Evolutionary conservation across 1,284 basidiomycete species (phyloP).

Genomic region (Microbotryum violaceum): DNA sequence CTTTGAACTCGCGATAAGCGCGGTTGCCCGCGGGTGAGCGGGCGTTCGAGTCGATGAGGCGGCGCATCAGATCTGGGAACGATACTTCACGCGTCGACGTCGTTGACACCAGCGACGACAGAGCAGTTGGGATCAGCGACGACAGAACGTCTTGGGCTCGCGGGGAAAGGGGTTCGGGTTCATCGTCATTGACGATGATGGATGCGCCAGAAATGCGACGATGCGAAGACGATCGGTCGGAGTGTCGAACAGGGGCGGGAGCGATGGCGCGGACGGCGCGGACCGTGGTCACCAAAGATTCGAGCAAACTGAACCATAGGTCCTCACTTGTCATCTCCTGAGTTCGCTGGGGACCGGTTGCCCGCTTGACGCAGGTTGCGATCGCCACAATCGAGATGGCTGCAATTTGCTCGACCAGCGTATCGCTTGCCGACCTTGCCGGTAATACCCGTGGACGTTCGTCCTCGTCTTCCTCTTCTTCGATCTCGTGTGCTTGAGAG

Average conservation of each 20-base stretch:
- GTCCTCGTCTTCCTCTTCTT: not conserved
- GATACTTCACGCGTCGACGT: conserved; percentile 75
- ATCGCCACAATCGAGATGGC: conserved; percentile 44
- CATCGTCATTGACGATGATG: conserved; percentile 27
- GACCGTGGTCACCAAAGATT: conserved; percentile 68
- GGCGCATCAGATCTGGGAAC: conserved; percentile 83
- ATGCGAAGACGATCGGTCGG: conserved; percentile 14
- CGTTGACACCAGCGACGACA: conserved; percentile 72
- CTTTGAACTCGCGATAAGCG: conserved; percentile 77
- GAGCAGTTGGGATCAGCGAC: conserved; percentile 72
- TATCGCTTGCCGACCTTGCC: conserved; percentile 26
- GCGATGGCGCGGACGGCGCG: conserved; percentile 56
- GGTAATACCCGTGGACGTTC: conserved; percentile 39
- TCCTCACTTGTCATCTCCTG: conserved; percentile 59
- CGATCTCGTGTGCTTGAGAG: not conserved
- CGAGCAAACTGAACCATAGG: conserved; percentile 80
- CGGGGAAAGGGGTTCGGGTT: conserved; percentile 33
- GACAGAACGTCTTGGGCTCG: conserved; percentile 54
- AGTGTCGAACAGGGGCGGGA: conserved; percentile 6
- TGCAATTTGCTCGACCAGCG: conserved; percentile 43
- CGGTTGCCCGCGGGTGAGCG: conserved; percentile 41
- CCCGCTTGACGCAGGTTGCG: conserved; percentile 30
- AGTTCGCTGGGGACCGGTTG: conserved; percentile 1
- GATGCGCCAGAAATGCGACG: conserved; percentile 23
- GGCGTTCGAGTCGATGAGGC: conserved; percentile 57